Base-by-base conservation (phyloP, 257 asterid genomes). In the Solanum sitiens region DNA sequence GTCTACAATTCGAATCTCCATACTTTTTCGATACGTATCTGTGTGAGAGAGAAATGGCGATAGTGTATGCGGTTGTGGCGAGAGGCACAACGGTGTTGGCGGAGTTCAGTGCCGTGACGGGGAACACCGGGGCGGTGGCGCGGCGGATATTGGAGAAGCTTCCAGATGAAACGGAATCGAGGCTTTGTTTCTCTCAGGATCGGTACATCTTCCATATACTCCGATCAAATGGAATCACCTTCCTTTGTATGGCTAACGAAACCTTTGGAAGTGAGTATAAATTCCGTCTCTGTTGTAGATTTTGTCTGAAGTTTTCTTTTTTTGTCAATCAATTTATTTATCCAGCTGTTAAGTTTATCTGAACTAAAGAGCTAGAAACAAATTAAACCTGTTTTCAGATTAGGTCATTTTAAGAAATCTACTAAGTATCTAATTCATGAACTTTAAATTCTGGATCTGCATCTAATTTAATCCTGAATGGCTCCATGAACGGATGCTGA, bases 241-340 rank as follows among this genome's bases (percentile, higher is more conserved):
- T 91, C 90, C 99, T 97, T 87, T 97, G 99, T 97, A 97, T 97
- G 99, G 99, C 99, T 44, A 97, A 95, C 88, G 98, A 96, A 74
- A 91, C 98, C 88, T 97, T 96, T 70, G 99, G 99, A 90, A 94
- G 99, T 97, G 90, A 93, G 94, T 42, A 71, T 65, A 83, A 47
- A 15, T 56, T 80, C 42, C 47, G 18, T 25, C 44, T 53, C 61
- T 53, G 37, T 37, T 9, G n/a, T 44, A 21, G 18, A 8, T 21
- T 53, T 20, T 56, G 44, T 16, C 23, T 79, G 3, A 11, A 20
- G n/a, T 21, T 83, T 3, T 86, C 35, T 8, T 50, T 84, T 20
- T 37, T 35, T 68, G 33, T 68, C 16, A n/a, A 73, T 37, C 30
- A 73, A 35, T 73, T 73, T 73, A 73, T 73, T 73, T 35, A 32